Base-by-base conservation (phyloP, 305 asterid species). In the Rubia balearica region DNA sequence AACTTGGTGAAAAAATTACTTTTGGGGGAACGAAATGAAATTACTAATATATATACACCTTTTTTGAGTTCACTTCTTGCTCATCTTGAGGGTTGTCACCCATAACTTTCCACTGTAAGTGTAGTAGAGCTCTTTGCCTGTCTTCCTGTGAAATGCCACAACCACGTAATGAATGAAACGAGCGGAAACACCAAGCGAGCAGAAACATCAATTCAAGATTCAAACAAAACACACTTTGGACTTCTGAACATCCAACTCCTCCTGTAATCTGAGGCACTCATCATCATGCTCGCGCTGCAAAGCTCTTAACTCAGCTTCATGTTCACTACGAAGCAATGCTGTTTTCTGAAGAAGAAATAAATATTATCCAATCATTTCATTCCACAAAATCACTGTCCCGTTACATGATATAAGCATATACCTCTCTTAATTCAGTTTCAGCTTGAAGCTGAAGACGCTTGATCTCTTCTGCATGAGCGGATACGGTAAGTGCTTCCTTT, bases 81-180 rank as follows among this genome's bases (percentile, higher is more conserved):
- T 95, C 98, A 76, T 86, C 96, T 73, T 91, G 87, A 69, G 85
- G 86, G 67, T 91, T 83, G 75, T 86, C 87, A 61, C 92, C 75
- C 97, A 95, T 95, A 74, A 90, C 98, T 80, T 91, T 95, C 98
- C 93, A 95, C 78, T 90, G 98, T 86, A 95, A 77, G 83, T 95
- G 98, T 81, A 95, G 82, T 71, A 88, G 81, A 72, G 92, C 84
- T 77, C 89, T 87, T 82, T 94, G 99, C 78, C 84, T 88, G 84
- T 94, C 97, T 84, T 91, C 99, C 99, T 95, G 87, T 71, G 30
- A 84, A 61, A 75, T 73, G 21, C 72, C 70, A 77, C 36, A 30
- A 71, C 46, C 77, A 65, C 59, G 59, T 51, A 75, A 77, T 40
- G 53, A 55, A 75, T 69, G 72, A 38, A 77, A 67, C 19, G 61